Percentiles rank a stretch among this genome's conserved stretches.
phyloP scores from a whole-genome alignment of 352 stramenopile genomes.

The Phytophthora uliginosa region DNA sequence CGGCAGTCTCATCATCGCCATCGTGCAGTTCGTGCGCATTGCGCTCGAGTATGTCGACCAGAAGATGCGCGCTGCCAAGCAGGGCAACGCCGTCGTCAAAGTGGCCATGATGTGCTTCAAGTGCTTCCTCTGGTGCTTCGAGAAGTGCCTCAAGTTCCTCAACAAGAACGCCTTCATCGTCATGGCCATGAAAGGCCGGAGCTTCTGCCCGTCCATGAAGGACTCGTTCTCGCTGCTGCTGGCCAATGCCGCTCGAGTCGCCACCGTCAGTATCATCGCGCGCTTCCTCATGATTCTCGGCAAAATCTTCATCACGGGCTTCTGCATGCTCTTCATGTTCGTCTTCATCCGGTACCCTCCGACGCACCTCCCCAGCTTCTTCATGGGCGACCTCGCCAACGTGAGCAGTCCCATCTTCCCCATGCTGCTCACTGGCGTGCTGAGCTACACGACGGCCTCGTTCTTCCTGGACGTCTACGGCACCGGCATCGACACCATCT shows the following conservation, averaged over 20 bases:
- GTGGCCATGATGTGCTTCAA: conserved; percentile 91
- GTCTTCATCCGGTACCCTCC: conserved; percentile 80
- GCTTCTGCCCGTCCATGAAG: conserved; percentile 92
- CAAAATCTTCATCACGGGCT: conserved; percentile 89
- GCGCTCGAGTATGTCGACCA: conserved; percentile 87
- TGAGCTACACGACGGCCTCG: conserved; percentile 77
- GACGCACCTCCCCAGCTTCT: conserved; percentile 66
- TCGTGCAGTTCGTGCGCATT: conserved; percentile 84
- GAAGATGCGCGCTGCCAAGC: conserved; percentile 69
- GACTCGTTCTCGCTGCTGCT: conserved; percentile 97
- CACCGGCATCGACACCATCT: conserved; percentile 86
- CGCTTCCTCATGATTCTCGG: conserved; percentile 89
- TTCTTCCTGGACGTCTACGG: conserved; percentile 90
- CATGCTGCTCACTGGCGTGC: conserved; percentile 75
- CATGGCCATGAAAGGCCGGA: conserved; percentile 88
- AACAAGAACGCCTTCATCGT: conserved; percentile 93
- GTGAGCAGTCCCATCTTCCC: conserved; percentile 83
- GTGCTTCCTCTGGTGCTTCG: conserved; percentile 90
- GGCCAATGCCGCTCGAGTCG: conserved; percentile 94
- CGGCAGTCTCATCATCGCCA: conserved; percentile 87
- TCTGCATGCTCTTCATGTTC: conserved; percentile 87
- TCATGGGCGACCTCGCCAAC: conserved; percentile 73
- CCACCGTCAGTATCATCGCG: conserved; percentile 85
- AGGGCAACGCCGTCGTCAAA: conserved; percentile 73
- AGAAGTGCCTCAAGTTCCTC: conserved; percentile 93